Base-by-base conservation (phyloP, 2,329 filamentous ascomycete species). In the Dryadomyces quercus-mongolicae region DNA sequence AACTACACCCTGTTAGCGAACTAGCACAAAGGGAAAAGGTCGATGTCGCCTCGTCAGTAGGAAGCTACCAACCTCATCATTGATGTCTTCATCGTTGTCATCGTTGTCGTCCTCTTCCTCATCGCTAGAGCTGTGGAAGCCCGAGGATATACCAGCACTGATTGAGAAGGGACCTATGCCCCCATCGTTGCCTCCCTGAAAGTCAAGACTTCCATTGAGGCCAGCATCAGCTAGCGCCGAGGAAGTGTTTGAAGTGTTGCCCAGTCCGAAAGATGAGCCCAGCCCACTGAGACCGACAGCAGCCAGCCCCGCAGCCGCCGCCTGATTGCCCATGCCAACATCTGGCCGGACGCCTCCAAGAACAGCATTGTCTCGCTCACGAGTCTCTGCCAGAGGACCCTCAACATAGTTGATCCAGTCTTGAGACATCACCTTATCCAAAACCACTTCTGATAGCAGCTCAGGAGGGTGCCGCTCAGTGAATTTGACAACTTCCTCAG, bases 401-500 rank as follows among this genome's bases (percentile, higher is more conserved):
- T 97, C 92, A 43, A 97, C 91, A 63, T 97, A 98, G 62, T 88
- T 85, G 62, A 93, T 86, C 93, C 93, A 98, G 56, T 90, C 85
- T 53, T 85, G 83, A 64, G 88, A 86, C 75, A 93, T 88, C 50
- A 97, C 89, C 62, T 86, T 88, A 62, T 95, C 88, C 60, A 95
- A 76, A 2, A 98, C 89, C 13, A 79, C 77, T 57, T 88, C 85
- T 0, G 90, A 93, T 10, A 97, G 76, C 20, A 92, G 74, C 69
- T 97, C 91, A 1, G 90, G 86, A 3, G 92, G 86, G 67, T 96
- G 88, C 54, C 93, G 83, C 69, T 96, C 93, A 40, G 90, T 95
- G 65, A 98, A 97, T 70, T 97, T 98, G 65, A 97, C 90, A 18
- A 98, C 93, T 69, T 98, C 93, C 69, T 98, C 93, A 34, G 93